These are phyloP conservation scores for Picea sitchensis DNA, from an alignment of 75 land plant species.

Conservation along the genomic window DNA sequence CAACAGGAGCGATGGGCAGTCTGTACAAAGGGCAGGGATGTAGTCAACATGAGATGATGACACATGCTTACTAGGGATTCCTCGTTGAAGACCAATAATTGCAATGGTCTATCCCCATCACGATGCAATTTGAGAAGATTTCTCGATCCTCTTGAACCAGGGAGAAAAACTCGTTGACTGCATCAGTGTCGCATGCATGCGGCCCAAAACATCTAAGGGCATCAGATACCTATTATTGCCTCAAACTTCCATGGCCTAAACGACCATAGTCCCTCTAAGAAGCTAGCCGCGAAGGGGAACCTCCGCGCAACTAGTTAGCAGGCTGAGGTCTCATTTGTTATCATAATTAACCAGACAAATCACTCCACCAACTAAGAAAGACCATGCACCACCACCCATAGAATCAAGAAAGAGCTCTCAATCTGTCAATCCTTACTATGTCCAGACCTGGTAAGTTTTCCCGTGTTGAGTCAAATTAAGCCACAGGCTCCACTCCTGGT, in stretches of 20 bases:
- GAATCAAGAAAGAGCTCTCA: constrained; percentile 61
- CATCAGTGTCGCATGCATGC: constrained; percentile 54
- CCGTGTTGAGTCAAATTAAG: constrained; percentile 60
- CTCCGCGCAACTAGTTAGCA: constrained; percentile 71
- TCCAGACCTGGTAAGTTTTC: constrained; percentile 51
- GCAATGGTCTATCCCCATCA: constrained; percentile 43
- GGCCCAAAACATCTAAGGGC: constrained; percentile 83
- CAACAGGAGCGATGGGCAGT: constrained; percentile 25
- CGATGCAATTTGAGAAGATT: constrained; percentile 33
- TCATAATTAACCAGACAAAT: constrained; percentile 92
- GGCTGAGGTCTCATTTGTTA: constrained; percentile 97
- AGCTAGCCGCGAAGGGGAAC: constrained; percentile 26
- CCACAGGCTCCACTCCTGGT: constrained; percentile 53
- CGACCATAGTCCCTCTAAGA: constrained; percentile 68
- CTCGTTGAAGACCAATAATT: constrained; percentile 40
- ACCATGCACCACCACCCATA: constrained; percentile 65
- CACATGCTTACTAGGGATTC: constrained; percentile 39
- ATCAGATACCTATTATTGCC: constrained; percentile 80
- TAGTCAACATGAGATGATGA: constrained; percentile 32
- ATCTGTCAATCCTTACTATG: constrained; percentile 58
- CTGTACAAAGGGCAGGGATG: constrained; percentile 30
- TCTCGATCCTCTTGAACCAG: constrained; percentile 23
- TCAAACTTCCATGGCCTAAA: constrained; percentile 68
- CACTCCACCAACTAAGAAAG: constrained; percentile 71
- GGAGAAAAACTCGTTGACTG: constrained; percentile 35